Evolutionary conservation across 2,329 filamentous ascomycete species (phyloP), one percentile per base, ranked within the genome.

Genomic region (Penicillium rolfsii): DNA sequence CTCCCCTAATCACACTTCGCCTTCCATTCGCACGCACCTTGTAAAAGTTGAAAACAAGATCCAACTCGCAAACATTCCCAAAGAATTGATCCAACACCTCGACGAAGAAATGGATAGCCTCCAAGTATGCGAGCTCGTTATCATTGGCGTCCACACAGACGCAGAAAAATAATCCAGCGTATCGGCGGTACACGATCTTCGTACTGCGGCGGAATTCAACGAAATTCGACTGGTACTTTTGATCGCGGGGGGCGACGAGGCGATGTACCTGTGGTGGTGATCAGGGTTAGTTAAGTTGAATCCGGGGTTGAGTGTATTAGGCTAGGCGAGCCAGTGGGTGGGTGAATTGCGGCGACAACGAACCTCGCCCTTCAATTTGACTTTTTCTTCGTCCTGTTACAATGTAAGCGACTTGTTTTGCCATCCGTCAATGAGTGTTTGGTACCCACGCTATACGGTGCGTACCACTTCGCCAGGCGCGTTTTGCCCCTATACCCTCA

Each of bases 211-310:
- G 78, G 69, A 89, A 89, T 71, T 99, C 95, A 84, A 99, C 95
- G 74, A 99, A 99, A 82, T 99, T 99, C 81, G 93, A 97, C 78
- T 99, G 95, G 83, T 99, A 97, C 77, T 99, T 99, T 77, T 99
- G 95, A 80, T 99, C 95, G 74, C 95, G 91, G 6, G 95, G 95
- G 0, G 95, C 95, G 63, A 99, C 94, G 69, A 99, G 92, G 65
- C 95, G 93, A 84, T 99, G 95, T 71, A 98, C 91, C 89, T 93
- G 70, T 52, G 35, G 5, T 26, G 53, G 5, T 33, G 40, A n/a
- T 43, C 22, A 5, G 28, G 8, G 59, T 62, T 19, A 48, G 68
- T 63, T 61, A 61, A 57, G 36, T 58, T 58, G 26, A 22, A 35
- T 53, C 19, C 22, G 33, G 58, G 59, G 43, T 57, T 43, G 48